Base-by-base conservation (phyloP, 257 asterid genomes). In the Capsicum baccatum region DNA sequence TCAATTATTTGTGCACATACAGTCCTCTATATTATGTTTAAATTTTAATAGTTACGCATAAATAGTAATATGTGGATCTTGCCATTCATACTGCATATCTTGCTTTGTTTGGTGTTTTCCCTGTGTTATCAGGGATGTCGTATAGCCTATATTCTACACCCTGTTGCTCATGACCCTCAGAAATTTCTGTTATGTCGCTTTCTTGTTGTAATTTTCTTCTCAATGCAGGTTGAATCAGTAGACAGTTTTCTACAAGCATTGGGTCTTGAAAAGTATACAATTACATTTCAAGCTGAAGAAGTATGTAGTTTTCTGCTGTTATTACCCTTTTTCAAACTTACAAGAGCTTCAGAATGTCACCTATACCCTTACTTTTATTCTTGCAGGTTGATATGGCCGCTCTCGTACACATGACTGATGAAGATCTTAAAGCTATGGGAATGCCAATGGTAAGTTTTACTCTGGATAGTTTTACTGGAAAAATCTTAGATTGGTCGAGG, bases 231-330 rank as follows among this genome's bases (percentile, higher is more conserved):
- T 71, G 98, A 92, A 57, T 88, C 97, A 8, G 94, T 94, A 80
- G 99, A 94, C 80, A 89, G 85, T 83, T 94, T 96, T 89, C 89
- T 94, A 86, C 89, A 89, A 88, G 90, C 98, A 68, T 85, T 96
- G 85, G 98, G 93, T 87, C 98, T 96, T 66, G 94, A 92, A 50
- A 96, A 96, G 87, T 93, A 96, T 78, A 90, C 92, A 0, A 93
- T 96, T 82, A 92, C 98, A 71, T 92, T 94, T 92, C 98, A 93
- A 91, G 99, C 97, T 63, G 99, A 96, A 89, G 98, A 96, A 88
- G 99, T 96, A 92, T 37, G 94, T 39, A 57, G 44, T 39, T 39
- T 39, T 39, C 44, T 4, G 44, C 44, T 39, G 44, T 39, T 39
- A 39, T 39, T 39, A 39, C 44, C 3, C 44, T 39, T 39, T 39